Base-by-base conservation (phyloP, 768 basidiomycete genomes). In the Jaapia argillacea region DNA sequence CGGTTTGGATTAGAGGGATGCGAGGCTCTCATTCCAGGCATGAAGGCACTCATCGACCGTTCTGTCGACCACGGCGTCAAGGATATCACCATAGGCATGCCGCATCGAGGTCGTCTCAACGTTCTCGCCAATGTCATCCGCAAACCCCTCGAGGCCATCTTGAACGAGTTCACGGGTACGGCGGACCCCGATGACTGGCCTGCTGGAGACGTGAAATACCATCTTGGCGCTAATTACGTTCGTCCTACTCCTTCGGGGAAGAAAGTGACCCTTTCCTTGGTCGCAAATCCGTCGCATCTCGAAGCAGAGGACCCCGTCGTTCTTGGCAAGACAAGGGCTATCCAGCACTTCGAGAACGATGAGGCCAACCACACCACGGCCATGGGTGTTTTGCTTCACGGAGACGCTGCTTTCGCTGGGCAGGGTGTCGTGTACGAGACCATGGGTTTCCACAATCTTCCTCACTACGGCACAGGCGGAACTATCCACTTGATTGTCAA, bases 401-500 rank as follows among this genome's bases (percentile, higher is more conserved):
- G 96, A 58, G 96, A 99, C 56, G 94, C 96, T 23, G 93, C 96
- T 6, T 99, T 99, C 58, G 91, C 96, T 41, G 96, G 93, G 20
- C 96, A 99, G 58, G 96, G 96, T 63, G 71, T 98, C 45, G 93
- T 99, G 18, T 99, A 99, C 65, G 96, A 99, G 71, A 97, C 94
- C 22, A 96, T 96, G 86, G 96, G 96, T 54, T 85, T 98, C 70
- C 85, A 92, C 68, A 89, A 85, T 57, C 75, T 99, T 37, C 91
- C 91, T 20, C 82, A 76, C 66, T 99, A 98, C 61, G 92, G 93
- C 24, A 97, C 92, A 12, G 96, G 96, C 45, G 96, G 96, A 45
- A 98, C 96, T 39, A 90, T 99, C 53, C 96, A 99, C 59, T 70
- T 99, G 45, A 94, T 98, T 53, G 91, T 98, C 52, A 98, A 98